phyloP scores from a whole-genome alignment of 805 yeast species.

The Metschnikowia proteae region DNA sequence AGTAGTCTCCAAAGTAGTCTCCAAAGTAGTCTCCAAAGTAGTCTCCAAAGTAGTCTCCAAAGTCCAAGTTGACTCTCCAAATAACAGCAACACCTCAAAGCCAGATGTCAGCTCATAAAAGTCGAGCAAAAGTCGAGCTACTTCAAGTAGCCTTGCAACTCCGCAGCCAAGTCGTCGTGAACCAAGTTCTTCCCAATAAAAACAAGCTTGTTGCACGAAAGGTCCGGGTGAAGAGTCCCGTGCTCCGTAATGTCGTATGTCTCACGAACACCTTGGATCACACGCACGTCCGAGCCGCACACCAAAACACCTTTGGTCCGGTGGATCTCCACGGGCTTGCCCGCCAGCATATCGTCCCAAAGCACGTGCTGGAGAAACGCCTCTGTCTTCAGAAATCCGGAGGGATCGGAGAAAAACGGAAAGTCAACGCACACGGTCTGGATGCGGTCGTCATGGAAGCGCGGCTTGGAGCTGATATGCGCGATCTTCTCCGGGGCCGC shows the following conservation, averaged over 20 bases:
- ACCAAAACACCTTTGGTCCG: conserved; percentile 76
- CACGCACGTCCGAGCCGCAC: conserved; percentile 39
- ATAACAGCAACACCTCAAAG: no score
- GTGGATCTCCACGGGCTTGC: conserved; percentile 60
- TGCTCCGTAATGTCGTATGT: conserved; percentile 75
- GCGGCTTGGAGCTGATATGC: conserved; percentile 13
- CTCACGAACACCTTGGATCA: conserved; percentile 89
- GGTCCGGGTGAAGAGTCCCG: conserved; percentile 33
- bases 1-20: no score
- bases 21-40: no score
- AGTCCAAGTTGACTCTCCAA: no score
- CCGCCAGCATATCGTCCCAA: conserved; percentile 61
- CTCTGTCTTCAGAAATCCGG: conserved; percentile 49
- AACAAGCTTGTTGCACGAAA: conserved; percentile 55
- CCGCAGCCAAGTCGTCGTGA: conserved; percentile 30
- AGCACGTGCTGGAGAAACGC: conserved; percentile 62
- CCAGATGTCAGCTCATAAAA: no score
- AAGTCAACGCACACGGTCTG: conserved; percentile 38
- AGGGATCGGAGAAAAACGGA: conserved; percentile 37
- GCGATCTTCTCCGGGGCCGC: conserved; percentile 22
- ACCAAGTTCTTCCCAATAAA: conserved; percentile 68
- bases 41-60: no score
- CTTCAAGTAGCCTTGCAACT: conserved; percentile 18
- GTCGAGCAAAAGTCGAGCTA: no score
- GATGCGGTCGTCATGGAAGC: conserved; percentile 39